phyloP scores from a whole-genome alignment of 139 green algal genomes.

The Coelastrella sp. region DNA sequence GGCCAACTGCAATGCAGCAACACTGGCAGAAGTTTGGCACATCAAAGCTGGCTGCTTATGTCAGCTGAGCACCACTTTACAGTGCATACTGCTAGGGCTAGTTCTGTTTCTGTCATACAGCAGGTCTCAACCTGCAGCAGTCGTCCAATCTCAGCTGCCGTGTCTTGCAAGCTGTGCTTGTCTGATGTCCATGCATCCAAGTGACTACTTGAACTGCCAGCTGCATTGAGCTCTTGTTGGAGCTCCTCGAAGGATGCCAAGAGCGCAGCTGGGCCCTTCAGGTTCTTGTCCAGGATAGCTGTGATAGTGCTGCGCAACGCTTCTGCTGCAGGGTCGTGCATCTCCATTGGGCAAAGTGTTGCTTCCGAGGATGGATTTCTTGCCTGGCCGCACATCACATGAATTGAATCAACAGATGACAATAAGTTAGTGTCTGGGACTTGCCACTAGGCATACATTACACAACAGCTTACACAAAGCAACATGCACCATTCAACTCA shows the following conservation, averaged over 20 bases:
- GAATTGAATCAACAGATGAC: not conserved
- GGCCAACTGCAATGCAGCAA: slow-evolving; percentile 47
- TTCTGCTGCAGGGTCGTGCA: slow-evolving; percentile 61
- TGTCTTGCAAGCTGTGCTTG: slow-evolving; percentile 71
- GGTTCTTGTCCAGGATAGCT: slow-evolving; percentile 55
- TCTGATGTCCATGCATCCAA: slow-evolving; percentile 62
- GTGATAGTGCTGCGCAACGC: slow-evolving; percentile 33
- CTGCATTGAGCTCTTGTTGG: slow-evolving; percentile 3
- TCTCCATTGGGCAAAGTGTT: slow-evolving; percentile 53
- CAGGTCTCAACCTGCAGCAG: slow-evolving; percentile 52
- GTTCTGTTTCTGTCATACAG: not conserved
- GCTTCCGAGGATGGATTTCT: slow-evolving; percentile 59
- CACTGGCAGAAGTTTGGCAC: not conserved
- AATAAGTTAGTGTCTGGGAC: no score
- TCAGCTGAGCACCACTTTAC: no score
- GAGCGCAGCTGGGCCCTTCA: slow-evolving; percentile 64
- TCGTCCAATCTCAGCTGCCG: slow-evolving; percentile 63
- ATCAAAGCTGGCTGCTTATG: no score
- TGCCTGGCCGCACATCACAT: slow-evolving; percentile 50
- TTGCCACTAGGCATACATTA: not conserved
- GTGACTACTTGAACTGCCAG: slow-evolving; percentile 41
- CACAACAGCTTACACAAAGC: not conserved
- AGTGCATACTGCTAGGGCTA: no score
- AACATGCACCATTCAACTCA: not conserved
- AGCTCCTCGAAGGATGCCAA: slow-evolving; percentile 46